Evolutionary conservation across 257 asterid species (phyloP).

Genomic region (Scutellaria baicalensis): DNA sequence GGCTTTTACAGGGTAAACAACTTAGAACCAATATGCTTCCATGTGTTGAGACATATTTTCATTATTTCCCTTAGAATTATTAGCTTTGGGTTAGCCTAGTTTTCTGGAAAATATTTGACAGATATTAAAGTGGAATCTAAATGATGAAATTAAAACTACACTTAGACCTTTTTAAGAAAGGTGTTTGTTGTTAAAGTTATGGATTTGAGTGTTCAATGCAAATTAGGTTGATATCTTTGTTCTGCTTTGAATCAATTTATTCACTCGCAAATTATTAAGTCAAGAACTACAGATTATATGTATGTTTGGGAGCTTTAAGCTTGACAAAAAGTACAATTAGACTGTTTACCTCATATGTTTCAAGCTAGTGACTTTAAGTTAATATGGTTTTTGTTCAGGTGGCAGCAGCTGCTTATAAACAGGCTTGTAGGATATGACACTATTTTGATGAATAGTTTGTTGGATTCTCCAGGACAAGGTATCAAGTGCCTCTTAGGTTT

Average conservation of each 20-base stretch:
- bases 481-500: slow-evolving; percentile 19
- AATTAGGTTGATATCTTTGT: background rate
- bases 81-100: background rate
- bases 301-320: background rate
- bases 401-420: slow-evolving; percentile 99
- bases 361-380: background rate
- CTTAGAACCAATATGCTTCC: background rate
- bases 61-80: background rate
- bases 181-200: background rate
- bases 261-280: background rate
- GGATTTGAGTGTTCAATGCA: background rate
- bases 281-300: background rate
- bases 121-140: background rate
- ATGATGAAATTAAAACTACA: background rate
- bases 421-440: slow-evolving; percentile 97
- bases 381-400: slow-evolving; percentile 42
- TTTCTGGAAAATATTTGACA: background rate
- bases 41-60: background rate
- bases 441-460: slow-evolving; percentile 90
- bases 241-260: background rate
- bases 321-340: background rate
- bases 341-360: slow-evolving; percentile 2
- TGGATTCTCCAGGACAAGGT: slow-evolving; percentile 94
- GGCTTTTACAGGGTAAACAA: background rate
- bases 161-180: background rate